Conservation (phyloP, 2,329 filamentous ascomycete species). For the Colletotrichum salicis region DNA sequence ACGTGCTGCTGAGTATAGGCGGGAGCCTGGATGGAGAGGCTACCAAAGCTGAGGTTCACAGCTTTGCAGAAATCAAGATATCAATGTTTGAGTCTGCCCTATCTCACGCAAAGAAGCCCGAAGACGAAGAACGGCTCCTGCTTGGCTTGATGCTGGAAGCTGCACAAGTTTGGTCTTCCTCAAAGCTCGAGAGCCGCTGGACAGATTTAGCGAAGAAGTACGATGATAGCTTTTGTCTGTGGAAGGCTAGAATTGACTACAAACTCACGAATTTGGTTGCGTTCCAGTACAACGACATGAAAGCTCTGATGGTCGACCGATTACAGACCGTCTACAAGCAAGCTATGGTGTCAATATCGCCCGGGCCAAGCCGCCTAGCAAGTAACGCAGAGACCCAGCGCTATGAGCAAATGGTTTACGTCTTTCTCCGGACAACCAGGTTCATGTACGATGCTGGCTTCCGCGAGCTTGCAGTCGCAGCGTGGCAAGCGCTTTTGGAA, state of each 20-base stretch:
- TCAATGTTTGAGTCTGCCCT: constrained; percentile 84
- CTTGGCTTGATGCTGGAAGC: constrained; percentile 80
- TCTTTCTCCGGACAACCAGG: constrained; percentile 78
- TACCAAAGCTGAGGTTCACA: constrained; percentile 71
- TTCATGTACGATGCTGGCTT: constrained; percentile 84
- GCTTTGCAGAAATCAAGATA: constrained; percentile 82
- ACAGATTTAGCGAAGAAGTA: constrained; percentile 61
- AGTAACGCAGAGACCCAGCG: constrained; percentile 16
- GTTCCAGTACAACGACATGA: constrained; percentile 76
- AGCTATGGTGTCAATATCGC: constrained; percentile 17
- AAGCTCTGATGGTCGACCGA: constrained; percentile 68
- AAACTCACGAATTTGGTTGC: constrained; percentile 73
- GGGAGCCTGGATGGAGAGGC: constrained; percentile 54
- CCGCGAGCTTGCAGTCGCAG: constrained; percentile 77
- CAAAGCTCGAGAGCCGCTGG: constrained; percentile 33
- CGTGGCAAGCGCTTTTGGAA: constrained; percentile 88
- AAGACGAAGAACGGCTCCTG: constrained; percentile 69
- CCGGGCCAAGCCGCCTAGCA: constrained; percentile 7
- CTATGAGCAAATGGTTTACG: constrained; percentile 67
- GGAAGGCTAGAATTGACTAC: constrained; percentile 79
- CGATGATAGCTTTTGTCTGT: constrained; percentile 70
- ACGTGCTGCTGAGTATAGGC: constrained; percentile 67
- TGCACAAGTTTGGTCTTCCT: constrained; percentile 72
- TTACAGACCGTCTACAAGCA: constrained; percentile 37
- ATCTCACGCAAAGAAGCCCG: constrained; percentile 57